Conservation (phyloP, 176 grass and related monocot genomes). For the Saccharum officinarum region DNA sequence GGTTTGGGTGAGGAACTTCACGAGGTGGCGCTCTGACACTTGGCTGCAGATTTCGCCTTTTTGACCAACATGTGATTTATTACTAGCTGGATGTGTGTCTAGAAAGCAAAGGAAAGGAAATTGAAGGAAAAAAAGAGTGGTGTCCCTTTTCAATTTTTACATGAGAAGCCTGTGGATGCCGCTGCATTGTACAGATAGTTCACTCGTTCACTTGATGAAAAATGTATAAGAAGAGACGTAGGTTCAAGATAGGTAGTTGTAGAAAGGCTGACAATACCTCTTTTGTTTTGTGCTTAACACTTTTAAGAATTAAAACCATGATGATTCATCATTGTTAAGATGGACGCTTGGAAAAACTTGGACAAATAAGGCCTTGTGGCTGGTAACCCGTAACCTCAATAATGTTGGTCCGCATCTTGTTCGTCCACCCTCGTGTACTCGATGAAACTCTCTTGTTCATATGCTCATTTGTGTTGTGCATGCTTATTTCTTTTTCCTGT, state of each 20-base stretch:
- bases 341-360: neutral
- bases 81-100: slow-evolving; percentile 21
- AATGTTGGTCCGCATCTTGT: neutral
- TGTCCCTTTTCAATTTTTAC: slow-evolving; percentile 42
- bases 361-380: neutral
- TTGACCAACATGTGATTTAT: slow-evolving; percentile 32
- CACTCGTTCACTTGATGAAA: slow-evolving; percentile 31
- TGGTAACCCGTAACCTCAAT: neutral
- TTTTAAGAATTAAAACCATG: neutral
- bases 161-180: slow-evolving; percentile 49
- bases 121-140: neutral
- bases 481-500: too few relatives aligned
- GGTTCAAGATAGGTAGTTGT: slow-evolving; percentile 11
- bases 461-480: too few relatives aligned
- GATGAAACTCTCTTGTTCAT: neutral
- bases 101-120: slow-evolving; percentile 19
- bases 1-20: slow-evolving; percentile 58
- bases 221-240: slow-evolving; percentile 31
- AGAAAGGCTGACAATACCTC: neutral
- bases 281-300: neutral
- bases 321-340: neutral
- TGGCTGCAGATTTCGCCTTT: neutral
- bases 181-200: slow-evolving; percentile 52
- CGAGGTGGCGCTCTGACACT: slow-evolving; percentile 62
- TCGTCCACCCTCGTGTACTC: neutral